Base-by-base conservation (phyloP, 2,329 filamentous ascomycete genomes). In the Pleoardoris graminearum region DNA sequence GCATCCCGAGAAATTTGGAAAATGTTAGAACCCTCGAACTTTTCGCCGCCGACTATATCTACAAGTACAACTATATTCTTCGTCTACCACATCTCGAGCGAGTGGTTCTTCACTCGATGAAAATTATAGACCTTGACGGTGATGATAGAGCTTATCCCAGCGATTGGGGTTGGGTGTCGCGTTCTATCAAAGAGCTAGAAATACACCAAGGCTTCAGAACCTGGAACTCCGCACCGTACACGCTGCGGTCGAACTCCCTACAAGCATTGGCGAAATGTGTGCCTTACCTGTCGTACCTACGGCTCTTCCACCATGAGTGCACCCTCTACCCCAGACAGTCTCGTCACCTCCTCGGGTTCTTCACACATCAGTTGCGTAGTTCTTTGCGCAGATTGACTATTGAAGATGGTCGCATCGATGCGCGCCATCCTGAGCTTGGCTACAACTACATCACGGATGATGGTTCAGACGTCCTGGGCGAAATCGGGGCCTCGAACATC, bases 151-250 rank as follows among this genome's bases (percentile, higher is more conserved):
- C 22, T n/a, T 48, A 32, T 7, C 38, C 52, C 1, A n/a, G 27
- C n/a, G 43, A 54, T 27, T 54, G 52, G 52, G 47, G 48, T 14
- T 54, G 52, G 52, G 32, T 32, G 14, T 54, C 52, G 12, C 14
- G 30, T 10, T 38, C 52, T 12, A 33, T 54, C 23, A 54, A 47
- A 44, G 43, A 54, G n/a, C 42, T 54, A 12, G 37, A 47, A 17
- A 32, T 54, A 25, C 48, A 44, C 32, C 45, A 38, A 25, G 48
- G 44, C 1, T 37, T 37, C 22, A 38, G 33, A 21, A 30, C 10
- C 16, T 35, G 30, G 27, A 32, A 36, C n/a, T 36, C 36, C 6
- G 30, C 43, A 14, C 29, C 29, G 23, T 41, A 25, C 21, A 33
- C 35, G 10, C 16, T 51, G 3, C 38, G 16, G 37, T 46, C 33